Percentiles rank a stretch among this genome's conserved stretches.
Conservation (phyloP, 78 protist genomes). For the slime mould (Dictyostelium discoideum) region DNA sequence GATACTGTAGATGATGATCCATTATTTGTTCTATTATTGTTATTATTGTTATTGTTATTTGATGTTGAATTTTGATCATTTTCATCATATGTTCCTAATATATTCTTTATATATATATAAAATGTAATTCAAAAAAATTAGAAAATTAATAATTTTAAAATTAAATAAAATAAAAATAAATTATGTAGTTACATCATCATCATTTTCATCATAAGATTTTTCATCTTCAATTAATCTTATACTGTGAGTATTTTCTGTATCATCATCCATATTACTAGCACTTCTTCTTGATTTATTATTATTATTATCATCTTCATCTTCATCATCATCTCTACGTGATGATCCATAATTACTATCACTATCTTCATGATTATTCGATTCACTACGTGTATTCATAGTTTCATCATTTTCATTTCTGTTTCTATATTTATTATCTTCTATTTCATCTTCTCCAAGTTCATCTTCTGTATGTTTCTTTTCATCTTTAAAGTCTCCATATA, state of each 20-base stretch:
- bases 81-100: not conserved
- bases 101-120: not conserved
- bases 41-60: not conserved
- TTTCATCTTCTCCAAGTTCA: not conserved
- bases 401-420: not conserved
- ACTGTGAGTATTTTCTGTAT: not conserved
- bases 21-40: not conserved
- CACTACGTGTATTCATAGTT: not conserved
- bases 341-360: not conserved
- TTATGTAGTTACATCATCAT: not conserved
- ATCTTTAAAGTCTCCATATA: conserved; percentile 56
- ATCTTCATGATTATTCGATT: not conserved
- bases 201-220: not conserved
- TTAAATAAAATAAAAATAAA: no score
- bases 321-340: not conserved
- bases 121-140: no score
- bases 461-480: not conserved
- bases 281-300: not conserved
- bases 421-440: not conserved
- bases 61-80: not conserved
- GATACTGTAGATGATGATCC: no score
- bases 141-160: not conserved
- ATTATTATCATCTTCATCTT: not conserved
- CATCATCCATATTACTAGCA: not conserved
- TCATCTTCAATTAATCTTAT: conserved; percentile 11